Conservation (phyloP, 805 yeast genomes). For the Wickerhamiella occidentalis region DNA sequence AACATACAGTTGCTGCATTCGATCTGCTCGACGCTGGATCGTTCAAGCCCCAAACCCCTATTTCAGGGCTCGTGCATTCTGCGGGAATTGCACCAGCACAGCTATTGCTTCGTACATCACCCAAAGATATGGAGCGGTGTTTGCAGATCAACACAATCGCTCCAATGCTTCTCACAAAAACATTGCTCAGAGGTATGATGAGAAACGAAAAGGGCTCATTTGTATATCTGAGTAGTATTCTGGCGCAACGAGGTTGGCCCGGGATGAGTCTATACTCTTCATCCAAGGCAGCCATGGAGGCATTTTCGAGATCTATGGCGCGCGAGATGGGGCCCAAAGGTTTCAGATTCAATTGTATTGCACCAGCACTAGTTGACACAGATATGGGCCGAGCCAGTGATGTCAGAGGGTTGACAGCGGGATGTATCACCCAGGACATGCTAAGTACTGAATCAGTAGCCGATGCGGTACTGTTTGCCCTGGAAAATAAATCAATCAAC, state of each 20-base stretch:
- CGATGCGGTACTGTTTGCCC: constrained; percentile 16
- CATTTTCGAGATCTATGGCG: constrained; percentile 49
- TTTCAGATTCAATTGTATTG: constrained; percentile 50
- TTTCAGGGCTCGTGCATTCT: constrained; percentile 41
- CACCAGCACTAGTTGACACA: constrained; percentile 61
- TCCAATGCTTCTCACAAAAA: constrained; percentile 47
- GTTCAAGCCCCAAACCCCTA: constrained; percentile 10
- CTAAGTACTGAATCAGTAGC: constrained; percentile 17
- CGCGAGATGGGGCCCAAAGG: constrained; percentile 41
- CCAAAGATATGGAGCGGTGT: constrained; percentile 34
- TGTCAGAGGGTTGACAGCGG: constrained; percentile 1
- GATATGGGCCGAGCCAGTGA: constrained; percentile 36
- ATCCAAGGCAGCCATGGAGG: constrained; percentile 56
- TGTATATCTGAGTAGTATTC: constrained; percentile 54
- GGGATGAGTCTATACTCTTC: constrained; percentile 63
- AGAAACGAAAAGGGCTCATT: constrained; percentile 31
- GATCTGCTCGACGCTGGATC: constrained; percentile 15
- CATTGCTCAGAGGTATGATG: constrained; percentile 42
- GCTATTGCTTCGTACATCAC: constrained; percentile 36
- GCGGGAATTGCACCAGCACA: constrained; percentile 50
- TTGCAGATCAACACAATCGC: constrained; percentile 46
- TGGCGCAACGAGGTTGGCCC: constrained; percentile 30
- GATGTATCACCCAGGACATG: constrained; percentile 15
- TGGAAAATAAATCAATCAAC: constrained; percentile 14
- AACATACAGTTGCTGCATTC: constrained; percentile 15